A percentile compares a stretch with the other conserved stretches of the same genome.
Conservation (phyloP, 169 alveolate species). For the Plasmodium ovale region DNA sequence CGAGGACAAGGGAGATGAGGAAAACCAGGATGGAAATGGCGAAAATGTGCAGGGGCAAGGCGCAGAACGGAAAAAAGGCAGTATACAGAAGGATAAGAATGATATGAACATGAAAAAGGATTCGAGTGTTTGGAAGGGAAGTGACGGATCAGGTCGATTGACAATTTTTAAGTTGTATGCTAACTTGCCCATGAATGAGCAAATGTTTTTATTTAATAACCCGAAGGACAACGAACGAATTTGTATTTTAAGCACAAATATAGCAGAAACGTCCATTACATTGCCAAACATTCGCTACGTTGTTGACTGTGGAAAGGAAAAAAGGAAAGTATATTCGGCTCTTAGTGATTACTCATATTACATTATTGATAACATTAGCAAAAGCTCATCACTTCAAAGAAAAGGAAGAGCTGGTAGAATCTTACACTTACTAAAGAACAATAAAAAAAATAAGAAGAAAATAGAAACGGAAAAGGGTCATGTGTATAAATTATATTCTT, state of each 20-base stretch:
- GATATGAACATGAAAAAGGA: constrained; percentile 55
- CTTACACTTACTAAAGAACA: constrained; percentile 69
- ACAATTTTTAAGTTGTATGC: constrained; percentile 92
- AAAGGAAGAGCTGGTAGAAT: constrained; percentile 99
- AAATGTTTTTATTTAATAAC: constrained; percentile 85
- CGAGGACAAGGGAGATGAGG: neutral
- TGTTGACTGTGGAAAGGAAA: constrained; percentile 97
- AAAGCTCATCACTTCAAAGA: constrained; percentile 96
- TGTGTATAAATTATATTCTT: constrained; percentile 75
- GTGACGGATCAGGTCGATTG: constrained; percentile 83
- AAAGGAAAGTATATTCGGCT: constrained; percentile 91
- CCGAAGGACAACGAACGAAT: constrained; percentile 94
- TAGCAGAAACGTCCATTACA: constrained; percentile 99
- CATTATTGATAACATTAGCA: constrained; percentile 91
- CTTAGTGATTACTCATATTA: constrained; percentile 91
- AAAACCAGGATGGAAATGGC: constrained; percentile 2
- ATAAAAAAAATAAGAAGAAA: constrained; percentile 70
- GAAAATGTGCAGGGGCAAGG: constrained; percentile 26
- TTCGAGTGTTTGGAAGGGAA: constrained; percentile 81
- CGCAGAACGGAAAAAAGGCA: constrained; percentile 65
- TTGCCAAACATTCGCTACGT: constrained; percentile 98
- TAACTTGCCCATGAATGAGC: constrained; percentile 76
- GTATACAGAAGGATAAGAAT: constrained; percentile 29
- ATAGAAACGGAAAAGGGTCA: constrained; percentile 76
- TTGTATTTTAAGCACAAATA: constrained; percentile 98